phyloP scores from a whole-genome alignment of 2,329 filamentous ascomycete genomes.

The Huntiella decipiens region DNA sequence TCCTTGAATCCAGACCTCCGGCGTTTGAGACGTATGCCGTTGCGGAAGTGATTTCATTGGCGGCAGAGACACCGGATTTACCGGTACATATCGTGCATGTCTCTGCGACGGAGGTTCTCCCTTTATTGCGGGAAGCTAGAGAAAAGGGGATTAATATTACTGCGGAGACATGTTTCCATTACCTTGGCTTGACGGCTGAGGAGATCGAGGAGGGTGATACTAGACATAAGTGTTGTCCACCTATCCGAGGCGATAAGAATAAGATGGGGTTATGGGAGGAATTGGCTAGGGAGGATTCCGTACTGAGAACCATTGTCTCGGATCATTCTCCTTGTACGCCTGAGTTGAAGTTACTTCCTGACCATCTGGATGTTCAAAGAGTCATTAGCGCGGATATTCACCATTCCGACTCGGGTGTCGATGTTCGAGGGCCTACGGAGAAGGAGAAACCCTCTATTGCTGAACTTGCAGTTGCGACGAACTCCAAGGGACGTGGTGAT shows the following conservation, averaged over 20 bases:
- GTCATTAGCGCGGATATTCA: slow-evolving; percentile 18
- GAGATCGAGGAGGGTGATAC: slow-evolving; percentile 71
- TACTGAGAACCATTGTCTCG: slow-evolving; percentile 80
- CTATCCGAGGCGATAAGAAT: slow-evolving; percentile 65
- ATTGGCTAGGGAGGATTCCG: slow-evolving; percentile 44
- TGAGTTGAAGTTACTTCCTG: slow-evolving; percentile 72
- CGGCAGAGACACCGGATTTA: slow-evolving; percentile 60
- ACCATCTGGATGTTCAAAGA: slow-evolving; percentile 22
- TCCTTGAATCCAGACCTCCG: slow-evolving; percentile 75
- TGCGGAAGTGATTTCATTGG: slow-evolving; percentile 64
- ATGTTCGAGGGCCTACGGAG: slow-evolving; percentile 22
- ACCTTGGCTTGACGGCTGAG: slow-evolving; percentile 69
- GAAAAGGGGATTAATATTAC: slow-evolving; percentile 64
- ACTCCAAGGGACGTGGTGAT: slow-evolving; percentile 37
- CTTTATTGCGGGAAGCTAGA: slow-evolving; percentile 56
- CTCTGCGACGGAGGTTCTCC: slow-evolving; percentile 74
- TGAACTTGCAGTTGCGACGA: slow-evolving; percentile 5
- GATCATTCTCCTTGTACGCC: slow-evolving; percentile 96
- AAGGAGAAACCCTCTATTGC: slow-evolving; percentile 19
- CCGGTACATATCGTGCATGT: slow-evolving; percentile 88
- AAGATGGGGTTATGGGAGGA: slow-evolving; percentile 79
- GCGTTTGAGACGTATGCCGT: slow-evolving; percentile 84
- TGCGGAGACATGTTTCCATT: slow-evolving; percentile 91
- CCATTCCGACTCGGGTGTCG: slow-evolving; percentile 35
- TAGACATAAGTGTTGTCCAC: slow-evolving; percentile 85